Evolutionary conservation across 257 asterid species (phyloP).

Genomic region (Salvia hispanica): DNA sequence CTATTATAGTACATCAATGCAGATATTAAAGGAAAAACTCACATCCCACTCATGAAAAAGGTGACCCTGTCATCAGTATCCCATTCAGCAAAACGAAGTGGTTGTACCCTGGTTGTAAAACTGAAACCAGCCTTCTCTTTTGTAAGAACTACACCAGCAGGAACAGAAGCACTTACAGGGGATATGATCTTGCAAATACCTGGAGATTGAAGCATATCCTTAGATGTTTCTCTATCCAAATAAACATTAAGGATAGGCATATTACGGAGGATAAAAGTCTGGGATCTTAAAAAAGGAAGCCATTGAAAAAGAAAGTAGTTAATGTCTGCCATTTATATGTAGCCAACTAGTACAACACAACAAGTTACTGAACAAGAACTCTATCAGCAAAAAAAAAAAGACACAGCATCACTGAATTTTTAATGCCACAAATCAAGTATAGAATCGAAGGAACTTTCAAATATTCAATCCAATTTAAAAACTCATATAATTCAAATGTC

Average conservation of each 20-base stretch:
- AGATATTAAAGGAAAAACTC: conserved; percentile 26
- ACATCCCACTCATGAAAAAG: conserved; percentile 31
- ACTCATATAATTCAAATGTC: not conserved
- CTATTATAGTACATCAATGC: not conserved
- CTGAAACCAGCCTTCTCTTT: conserved; percentile 84
- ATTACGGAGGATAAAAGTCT: not conserved
- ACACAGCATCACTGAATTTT: not conserved
- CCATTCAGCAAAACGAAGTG: too few species aligned
- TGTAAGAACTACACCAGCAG: conserved; percentile 90
- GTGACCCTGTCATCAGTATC: too few species aligned
- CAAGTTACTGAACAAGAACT: not conserved
- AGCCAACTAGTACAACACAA: not conserved
- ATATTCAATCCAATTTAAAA: conserved; percentile 2
- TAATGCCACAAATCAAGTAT: not conserved
- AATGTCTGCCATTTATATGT: conserved; percentile 1
- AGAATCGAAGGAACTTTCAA: not conserved
- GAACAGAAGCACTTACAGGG: conserved; percentile 86
- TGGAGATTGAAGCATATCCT: conserved; percentile 37
- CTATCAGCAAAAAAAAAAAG: not conserved
- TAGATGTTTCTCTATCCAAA: conserved; percentile 16
- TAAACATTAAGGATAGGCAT: conserved; percentile 4
- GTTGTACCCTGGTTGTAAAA: conserved; percentile 74
- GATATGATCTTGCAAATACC: conserved; percentile 96
- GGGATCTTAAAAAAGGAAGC: not conserved
- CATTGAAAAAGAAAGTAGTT: not conserved